These are phyloP conservation scores for Apocynum venetum DNA, from an alignment of 257 asterid genomes.

Conservation along the genomic window DNA sequence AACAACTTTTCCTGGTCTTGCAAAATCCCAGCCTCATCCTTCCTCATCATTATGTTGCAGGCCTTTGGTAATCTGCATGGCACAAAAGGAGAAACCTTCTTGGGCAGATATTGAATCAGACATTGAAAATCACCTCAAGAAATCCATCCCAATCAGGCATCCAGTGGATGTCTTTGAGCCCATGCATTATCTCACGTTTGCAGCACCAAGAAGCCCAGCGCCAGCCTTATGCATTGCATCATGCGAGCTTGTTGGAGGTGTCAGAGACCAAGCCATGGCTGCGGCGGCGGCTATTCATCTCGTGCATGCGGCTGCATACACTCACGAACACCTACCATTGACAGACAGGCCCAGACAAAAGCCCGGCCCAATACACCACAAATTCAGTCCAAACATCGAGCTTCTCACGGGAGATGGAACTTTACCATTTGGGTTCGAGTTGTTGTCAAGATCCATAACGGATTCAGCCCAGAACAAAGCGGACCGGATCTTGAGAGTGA, in stretches of 20 bases:
- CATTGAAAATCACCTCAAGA: constrained; percentile 40
- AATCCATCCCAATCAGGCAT: constrained; percentile 41
- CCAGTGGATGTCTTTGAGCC: constrained; percentile 70
- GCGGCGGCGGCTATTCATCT: constrained; percentile 71
- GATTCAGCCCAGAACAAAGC: constrained; percentile 16
- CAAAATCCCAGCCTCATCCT: constrained; percentile 13
- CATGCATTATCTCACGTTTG: constrained; percentile 58
- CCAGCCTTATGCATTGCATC: constrained; percentile 73
- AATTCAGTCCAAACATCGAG: constrained; percentile 53
- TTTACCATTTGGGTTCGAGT: constrained; percentile 50
- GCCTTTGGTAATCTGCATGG: constrained; percentile 14
- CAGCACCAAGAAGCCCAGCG: constrained; percentile 57
- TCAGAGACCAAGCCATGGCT: constrained; percentile 43
- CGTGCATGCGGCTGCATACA: constrained; percentile 50
- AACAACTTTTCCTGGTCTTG: constrained; percentile 2
- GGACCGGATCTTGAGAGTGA: constrained; percentile 44
- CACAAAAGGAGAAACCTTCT: constrained; percentile 27
- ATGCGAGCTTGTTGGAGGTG: constrained; percentile 67
- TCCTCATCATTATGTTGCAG: neutral
- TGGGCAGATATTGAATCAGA: constrained; percentile 56
- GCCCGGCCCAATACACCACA: constrained; percentile 23
- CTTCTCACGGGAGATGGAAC: constrained; percentile 60
- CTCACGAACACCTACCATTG: constrained; percentile 50
- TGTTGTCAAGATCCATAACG: constrained; percentile 44
- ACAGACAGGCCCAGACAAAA: constrained; percentile 26